Evolutionary conservation across 2,329 filamentous ascomycete genomes (phyloP).

Genomic region (Kalmusia sp.): DNA sequence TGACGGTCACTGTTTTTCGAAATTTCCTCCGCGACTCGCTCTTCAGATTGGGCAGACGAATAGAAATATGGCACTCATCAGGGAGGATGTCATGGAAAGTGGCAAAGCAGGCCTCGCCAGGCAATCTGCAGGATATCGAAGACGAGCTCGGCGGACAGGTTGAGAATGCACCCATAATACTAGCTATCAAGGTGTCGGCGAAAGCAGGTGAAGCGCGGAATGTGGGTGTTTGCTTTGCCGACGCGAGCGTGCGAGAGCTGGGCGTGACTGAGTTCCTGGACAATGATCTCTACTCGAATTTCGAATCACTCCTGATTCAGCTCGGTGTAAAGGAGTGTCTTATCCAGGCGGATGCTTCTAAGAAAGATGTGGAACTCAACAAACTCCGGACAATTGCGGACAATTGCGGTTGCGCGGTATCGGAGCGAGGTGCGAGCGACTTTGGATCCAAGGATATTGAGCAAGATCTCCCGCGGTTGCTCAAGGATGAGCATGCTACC

Average conservation of each 20-base stretch:
- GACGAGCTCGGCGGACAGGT: constrained; percentile 89
- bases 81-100: constrained; percentile 92
- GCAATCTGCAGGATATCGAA: constrained; percentile 95
- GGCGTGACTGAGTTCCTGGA: constrained; percentile 99
- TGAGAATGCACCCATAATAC: constrained; percentile 90
- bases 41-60: constrained; percentile 85
- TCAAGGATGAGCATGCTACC: constrained; percentile 84
- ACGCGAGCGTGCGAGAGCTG: constrained; percentile 93
- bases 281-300: constrained; percentile 97
- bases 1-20: constrained; percentile 93
- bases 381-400: constrained; percentile 91
- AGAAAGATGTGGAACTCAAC: constrained; percentile 85
- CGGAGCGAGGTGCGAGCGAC: constrained; percentile 77
- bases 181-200: constrained; percentile 92
- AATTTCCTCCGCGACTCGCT: constrained; percentile 95
- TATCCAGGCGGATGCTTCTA: constrained; percentile 76
- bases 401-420: constrained; percentile 88
- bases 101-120: constrained; percentile 87
- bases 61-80: constrained; percentile 86
- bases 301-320: constrained; percentile 95
- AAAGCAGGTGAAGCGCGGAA: constrained; percentile 83
- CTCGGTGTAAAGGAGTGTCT: constrained; percentile 94
- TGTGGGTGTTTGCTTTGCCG: constrained; percentile 95
- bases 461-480: constrained; percentile 84
- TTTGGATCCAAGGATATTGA: constrained; percentile 94